Evolutionary conservation across 2,329 filamentous ascomycete genomes (phyloP).

Genomic region (Hypocrella siamensis): DNA sequence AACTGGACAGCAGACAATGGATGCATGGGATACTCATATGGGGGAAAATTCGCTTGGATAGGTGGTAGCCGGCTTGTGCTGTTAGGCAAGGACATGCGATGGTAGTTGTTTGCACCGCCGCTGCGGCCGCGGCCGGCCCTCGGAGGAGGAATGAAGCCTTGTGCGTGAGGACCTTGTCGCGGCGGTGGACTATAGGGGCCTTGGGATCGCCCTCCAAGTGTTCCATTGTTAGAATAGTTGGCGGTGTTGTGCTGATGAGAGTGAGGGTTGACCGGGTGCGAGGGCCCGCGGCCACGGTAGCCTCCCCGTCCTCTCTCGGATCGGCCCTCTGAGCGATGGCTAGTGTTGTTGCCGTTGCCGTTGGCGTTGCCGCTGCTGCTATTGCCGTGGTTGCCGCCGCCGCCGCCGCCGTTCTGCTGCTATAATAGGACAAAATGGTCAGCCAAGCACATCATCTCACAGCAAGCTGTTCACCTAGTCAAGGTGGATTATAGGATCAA

Average conservation of each 20-base stretch:
- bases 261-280: constrained; percentile 20
- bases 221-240: constrained; percentile 19
- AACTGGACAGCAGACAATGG: constrained; percentile 21
- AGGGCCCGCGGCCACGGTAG: constrained; percentile 29
- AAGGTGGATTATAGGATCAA: background rate
- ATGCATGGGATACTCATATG: constrained; percentile 24
- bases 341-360: constrained; percentile 8
- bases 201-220: constrained; percentile 16
- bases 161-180: constrained; percentile 22
- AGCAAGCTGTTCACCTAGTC: background rate
- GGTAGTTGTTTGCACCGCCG: constrained; percentile 15
- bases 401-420: background rate
- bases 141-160: constrained; percentile 16
- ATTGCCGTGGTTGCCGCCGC: constrained; percentile 4
- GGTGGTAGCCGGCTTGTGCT: constrained; percentile 18
- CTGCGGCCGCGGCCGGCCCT: constrained; percentile 20
- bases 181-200: constrained; percentile 28
- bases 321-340: constrained; percentile 22
- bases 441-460: background rate
- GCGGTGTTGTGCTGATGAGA: constrained; percentile 15
- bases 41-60: constrained; percentile 18
- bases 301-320: constrained; percentile 25
- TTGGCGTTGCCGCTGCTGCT: constrained; percentile 3
- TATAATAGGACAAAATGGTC: background rate
- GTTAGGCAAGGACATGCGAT: constrained; percentile 24